Evolutionary conservation across 345 rosid genomes (phyloP).

Genomic region (Kandelia obovata): DNA sequence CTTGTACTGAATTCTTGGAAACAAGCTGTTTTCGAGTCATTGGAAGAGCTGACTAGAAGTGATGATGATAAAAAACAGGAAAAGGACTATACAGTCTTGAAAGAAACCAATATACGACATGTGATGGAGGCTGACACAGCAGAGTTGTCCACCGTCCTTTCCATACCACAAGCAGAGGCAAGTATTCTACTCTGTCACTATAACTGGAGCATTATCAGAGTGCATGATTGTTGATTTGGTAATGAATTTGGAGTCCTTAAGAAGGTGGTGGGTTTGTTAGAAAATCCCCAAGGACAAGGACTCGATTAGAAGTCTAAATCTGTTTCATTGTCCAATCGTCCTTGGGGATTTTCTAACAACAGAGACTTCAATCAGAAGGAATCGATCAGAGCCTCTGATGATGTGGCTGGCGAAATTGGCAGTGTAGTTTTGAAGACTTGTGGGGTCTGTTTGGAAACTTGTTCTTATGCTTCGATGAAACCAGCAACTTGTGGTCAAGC

Average conservation of each 20-base stretch:
- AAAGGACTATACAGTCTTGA: conserved; percentile 8
- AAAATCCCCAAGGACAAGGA: neutral
- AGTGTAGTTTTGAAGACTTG: neutral
- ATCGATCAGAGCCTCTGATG: no score
- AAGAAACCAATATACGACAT: conserved; percentile 6
- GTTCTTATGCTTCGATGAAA: neutral
- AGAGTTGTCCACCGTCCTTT: conserved; percentile 15
- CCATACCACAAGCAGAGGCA: conserved; percentile 13
- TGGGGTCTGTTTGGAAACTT: conserved; percentile 27
- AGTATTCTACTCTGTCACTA: conserved; percentile 17
- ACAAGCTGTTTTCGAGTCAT: neutral
- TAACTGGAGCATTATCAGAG: conserved; percentile 10
- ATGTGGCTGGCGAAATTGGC: neutral
- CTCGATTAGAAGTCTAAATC: no score
- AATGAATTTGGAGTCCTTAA: conserved; percentile 18
- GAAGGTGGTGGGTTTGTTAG: conserved; percentile 11
- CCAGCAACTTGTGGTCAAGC: conserved; percentile 33
- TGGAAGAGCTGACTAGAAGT: neutral
- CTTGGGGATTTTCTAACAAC: no score
- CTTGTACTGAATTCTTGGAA: no score
- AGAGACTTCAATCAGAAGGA: no score
- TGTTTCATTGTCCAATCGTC: no score
- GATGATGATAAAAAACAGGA: neutral
- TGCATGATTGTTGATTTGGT: conserved; percentile 21
- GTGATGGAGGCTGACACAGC: conserved; percentile 8